Percentiles rank a stretch among this genome's conserved stretches.
Conservation (phyloP, 805 yeast genomes). For the Zygoascus ofunaensis region DNA sequence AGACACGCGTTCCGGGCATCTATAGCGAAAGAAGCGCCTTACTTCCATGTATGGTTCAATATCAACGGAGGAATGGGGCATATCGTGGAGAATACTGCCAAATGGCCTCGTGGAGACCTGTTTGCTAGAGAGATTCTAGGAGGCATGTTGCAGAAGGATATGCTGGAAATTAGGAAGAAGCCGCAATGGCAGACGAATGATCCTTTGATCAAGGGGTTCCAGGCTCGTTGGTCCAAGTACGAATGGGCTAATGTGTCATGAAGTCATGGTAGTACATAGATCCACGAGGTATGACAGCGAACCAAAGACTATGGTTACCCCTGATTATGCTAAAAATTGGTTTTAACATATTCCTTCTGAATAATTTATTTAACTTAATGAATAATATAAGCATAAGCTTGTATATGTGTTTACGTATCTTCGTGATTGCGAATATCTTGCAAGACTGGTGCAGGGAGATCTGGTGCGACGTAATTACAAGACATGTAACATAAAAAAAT, state of each 20-base stretch:
- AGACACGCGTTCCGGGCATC: slow-evolving; percentile 23
- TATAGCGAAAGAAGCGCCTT: slow-evolving; percentile 42
- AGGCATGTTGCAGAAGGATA: slow-evolving; percentile 35
- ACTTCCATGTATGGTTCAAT: slow-evolving; percentile 42
- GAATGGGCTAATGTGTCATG: slow-evolving; percentile 32
- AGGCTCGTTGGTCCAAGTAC: slow-evolving; percentile 29
- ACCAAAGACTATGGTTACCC: no score
- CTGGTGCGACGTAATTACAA: no score
- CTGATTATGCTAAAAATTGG: no score
- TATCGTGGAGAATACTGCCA: slow-evolving; percentile 34
- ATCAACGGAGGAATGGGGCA: slow-evolving; percentile 44
- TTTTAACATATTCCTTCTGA: no score
- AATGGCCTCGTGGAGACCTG: slow-evolving; percentile 40
- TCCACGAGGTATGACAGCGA: no score
- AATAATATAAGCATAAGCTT: no score
- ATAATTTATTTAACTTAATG: no score
- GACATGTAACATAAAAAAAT: no score
- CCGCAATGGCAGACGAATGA: slow-evolving; percentile 25
- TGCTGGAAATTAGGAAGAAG: slow-evolving; percentile 28
- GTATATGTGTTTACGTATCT: no score
- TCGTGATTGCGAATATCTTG: no score
- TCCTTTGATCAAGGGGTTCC: slow-evolving; percentile 28
- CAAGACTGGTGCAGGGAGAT: no score
- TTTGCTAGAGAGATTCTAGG: slow-evolving; percentile 41
- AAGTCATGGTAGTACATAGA: no score